Evolutionary conservation across 768 basidiomycete species (phyloP), one percentile per base, ranked within the genome.

Genomic region (Russula virescens): DNA sequence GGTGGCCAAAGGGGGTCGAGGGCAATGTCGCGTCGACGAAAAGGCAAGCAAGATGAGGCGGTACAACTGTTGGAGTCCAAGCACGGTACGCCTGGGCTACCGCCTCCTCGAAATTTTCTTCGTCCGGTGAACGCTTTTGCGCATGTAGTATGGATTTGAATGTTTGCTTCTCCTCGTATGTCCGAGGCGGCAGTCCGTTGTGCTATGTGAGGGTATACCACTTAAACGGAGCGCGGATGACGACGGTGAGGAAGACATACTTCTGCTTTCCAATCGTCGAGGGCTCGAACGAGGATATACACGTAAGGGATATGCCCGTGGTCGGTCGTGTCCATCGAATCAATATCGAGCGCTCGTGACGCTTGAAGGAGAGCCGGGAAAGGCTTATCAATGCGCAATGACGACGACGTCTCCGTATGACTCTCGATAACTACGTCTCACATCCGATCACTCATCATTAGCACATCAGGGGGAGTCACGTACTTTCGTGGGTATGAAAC

Each of bases 71-170:
- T 57, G 77, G 77, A 0, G 83, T 83, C 86, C 86, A 94, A 58
- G 83, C 83, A 28, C 90, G 85, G 73, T 91, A 95, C 0, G 89
- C 91, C 71, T 97, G 91, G 8, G 88, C 80, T 69, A 89, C 83
- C 2, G 95, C 96, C 73, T 98, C 96, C 63, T 97, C 96, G 71
- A 94, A 94, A 75, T 98, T 99, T 78, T 99, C 97, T 71, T 98
- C 94, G 71, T 99, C 97, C 0, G 75, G 68, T 69, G 92, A 93
- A 61, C 81, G 71, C 69, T 86, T 85, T 79, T 87, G 82, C 1
- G 76, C 75, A n/a, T 78, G 74, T 48, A 98, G 75, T 3, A 58
- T 59, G 38, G 81, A 75, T 70, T 94, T 94, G 80, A 98, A 96
- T 31, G 81, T 84, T 64, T 87, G 80, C 69, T 88, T 85, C 68